phyloP scores from a whole-genome alignment of 345 rosid species.

The Eucalyptus decipiens region DNA sequence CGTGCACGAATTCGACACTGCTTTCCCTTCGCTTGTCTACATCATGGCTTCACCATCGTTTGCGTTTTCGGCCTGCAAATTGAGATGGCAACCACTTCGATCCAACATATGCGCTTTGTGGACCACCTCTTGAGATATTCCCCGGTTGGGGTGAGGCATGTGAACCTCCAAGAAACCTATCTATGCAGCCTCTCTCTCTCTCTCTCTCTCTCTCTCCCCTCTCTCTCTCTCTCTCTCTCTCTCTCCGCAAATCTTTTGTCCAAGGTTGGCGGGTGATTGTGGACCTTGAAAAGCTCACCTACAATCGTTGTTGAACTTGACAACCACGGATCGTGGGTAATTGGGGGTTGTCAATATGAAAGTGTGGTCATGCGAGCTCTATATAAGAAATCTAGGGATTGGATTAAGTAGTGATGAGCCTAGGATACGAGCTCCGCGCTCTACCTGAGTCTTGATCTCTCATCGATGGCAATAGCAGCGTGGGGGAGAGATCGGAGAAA shows the following conservation, averaged over 20 bases:
- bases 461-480: not conserved
- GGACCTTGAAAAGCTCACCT: not conserved
- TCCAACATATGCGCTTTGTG: not conserved
- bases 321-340: not conserved
- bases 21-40: not conserved
- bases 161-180: not conserved
- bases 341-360: not conserved
- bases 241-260: not conserved
- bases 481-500: not conserved
- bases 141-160: not conserved
- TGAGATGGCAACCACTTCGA: not conserved
- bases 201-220: too few relatives aligned
- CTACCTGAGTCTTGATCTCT: not conserved
- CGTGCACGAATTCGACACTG: not conserved
- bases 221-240: not conserved
- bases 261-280: not conserved
- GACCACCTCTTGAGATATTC: not conserved
- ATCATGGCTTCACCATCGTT: not conserved
- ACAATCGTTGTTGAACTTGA: not conserved
- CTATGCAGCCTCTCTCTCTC: not conserved
- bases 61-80: not conserved
- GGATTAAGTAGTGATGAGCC: not conserved
- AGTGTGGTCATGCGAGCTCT: not conserved
- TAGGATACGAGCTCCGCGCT: not conserved
- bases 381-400: not conserved